A percentile compares a stretch with the other conserved stretches of the same genome.
Conservation (phyloP, 257 asterid species). For the Anisodus acutangulus region DNA sequence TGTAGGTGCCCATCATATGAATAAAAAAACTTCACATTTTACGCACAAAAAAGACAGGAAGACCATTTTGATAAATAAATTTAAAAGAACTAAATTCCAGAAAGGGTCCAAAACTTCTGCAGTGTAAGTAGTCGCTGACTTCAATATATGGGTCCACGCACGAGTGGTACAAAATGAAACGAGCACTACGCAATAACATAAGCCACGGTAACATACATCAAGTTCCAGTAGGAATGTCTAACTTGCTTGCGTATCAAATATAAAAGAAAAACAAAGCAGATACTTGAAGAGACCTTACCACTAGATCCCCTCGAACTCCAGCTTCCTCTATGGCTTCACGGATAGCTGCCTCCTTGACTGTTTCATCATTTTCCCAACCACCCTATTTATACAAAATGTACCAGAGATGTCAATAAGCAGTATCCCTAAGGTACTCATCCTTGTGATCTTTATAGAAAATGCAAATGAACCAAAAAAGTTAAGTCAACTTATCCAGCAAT, state of each 20-base stretch:
- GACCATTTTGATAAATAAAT: not conserved
- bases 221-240: not conserved
- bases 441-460: not conserved
- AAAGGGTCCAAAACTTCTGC: not conserved
- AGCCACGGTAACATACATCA: not conserved
- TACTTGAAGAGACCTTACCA: conserved; percentile 37
- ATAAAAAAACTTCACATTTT: not conserved
- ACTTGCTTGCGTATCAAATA: not conserved
- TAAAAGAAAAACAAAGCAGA: conserved; percentile 3
- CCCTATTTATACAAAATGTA: conserved; percentile 39
- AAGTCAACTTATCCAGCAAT: conserved; percentile 11
- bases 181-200: not conserved
- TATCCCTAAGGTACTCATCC: conserved; percentile 13
- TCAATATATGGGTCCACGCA: not conserved
- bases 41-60: not conserved
- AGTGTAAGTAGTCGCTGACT: not conserved
- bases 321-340: conserved; percentile 54
- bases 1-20: conserved; percentile 9
- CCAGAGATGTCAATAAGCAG: conserved; percentile 21
- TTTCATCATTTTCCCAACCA: conserved; percentile 54
- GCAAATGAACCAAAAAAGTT: not conserved
- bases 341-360: conserved; percentile 47
- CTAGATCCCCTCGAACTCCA: conserved; percentile 45
- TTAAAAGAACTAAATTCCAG: not conserved
- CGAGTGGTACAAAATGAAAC: not conserved